phyloP scores from a whole-genome alignment of 345 rosid genomes.

The Citrus sp. region DNA sequence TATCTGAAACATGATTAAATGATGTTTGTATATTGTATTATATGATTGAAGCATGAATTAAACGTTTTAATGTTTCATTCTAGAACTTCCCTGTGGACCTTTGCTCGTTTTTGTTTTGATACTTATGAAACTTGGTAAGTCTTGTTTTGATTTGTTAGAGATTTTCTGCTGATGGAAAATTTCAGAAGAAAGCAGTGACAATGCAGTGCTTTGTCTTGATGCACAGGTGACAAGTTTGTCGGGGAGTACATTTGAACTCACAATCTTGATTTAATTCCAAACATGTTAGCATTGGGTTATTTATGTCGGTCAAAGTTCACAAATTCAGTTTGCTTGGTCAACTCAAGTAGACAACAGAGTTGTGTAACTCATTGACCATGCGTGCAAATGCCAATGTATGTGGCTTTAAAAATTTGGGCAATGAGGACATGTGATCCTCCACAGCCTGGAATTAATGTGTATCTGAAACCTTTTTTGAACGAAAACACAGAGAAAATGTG shows the following conservation, averaged over 20 bases:
- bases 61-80: neutral
- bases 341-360: neutral
- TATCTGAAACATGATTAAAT: neutral
- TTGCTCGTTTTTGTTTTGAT: too few relatives aligned
- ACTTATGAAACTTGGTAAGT: too few relatives aligned
- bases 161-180: neutral
- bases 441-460: neutral
- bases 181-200: neutral
- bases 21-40: neutral
- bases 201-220: neutral
- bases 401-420: neutral
- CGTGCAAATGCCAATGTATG: constrained; percentile 1
- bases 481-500: neutral
- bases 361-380: neutral
- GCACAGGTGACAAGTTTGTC: neutral
- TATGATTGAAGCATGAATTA: neutral
- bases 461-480: neutral
- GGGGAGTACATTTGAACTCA: constrained; percentile 5
- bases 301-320: neutral
- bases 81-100: too few relatives aligned
- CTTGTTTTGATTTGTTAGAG: neutral
- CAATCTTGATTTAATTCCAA: constrained; percentile 1
- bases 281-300: constrained; percentile 8
- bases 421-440: constrained; percentile 8
- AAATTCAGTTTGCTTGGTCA: neutral